Percentiles rank a stretch among this genome's conserved stretches.
These are phyloP conservation scores for Lunasporangiospora selenospora DNA, from an alignment of 192 early-diverging fungal genomes.

Conservation along the genomic window DNA sequence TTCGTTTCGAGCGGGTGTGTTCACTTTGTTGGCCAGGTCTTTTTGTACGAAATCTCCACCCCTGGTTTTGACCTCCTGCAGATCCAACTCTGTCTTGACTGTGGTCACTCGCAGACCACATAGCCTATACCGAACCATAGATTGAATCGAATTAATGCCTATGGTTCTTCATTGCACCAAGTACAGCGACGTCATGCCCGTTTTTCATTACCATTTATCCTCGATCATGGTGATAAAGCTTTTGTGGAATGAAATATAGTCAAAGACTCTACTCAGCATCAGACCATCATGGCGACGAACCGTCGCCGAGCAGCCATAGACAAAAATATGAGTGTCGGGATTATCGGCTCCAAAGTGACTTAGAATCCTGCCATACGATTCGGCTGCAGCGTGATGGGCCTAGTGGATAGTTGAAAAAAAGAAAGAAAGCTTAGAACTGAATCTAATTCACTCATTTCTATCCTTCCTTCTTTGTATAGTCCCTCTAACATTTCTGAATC, in stretches of 20 bases:
- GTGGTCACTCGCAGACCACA: conserved; percentile 68
- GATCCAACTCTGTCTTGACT: conserved; percentile 65
- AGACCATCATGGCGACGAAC: conserved; percentile 86
- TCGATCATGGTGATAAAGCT: conserved; percentile 85
- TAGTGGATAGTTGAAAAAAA: too few species aligned
- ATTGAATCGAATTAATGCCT: too few species aligned
- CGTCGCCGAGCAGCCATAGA: conserved; percentile 96
- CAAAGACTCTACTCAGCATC: conserved; percentile 69
- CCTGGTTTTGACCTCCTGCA: conserved; percentile 53
- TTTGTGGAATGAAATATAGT: conserved; percentile 77
- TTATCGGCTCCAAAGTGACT: conserved; percentile 66
- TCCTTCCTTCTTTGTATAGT: too few species aligned
- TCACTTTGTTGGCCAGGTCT: conserved; percentile 65
- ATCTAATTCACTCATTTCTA: too few species aligned
- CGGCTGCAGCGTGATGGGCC: conserved; percentile 92
- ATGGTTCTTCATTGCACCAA: conserved; percentile 7
- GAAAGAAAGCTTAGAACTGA: too few species aligned
- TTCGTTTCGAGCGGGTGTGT: conserved; percentile 61
- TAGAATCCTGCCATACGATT: conserved; percentile 75
- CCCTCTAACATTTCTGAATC: too few species aligned
- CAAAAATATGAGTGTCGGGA: conserved; percentile 60
- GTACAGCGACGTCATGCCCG: too few species aligned
- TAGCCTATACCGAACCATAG: conserved; percentile 69
- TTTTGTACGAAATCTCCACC: conserved; percentile 68
- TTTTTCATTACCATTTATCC: conserved; percentile 71